Base-by-base conservation (phyloP, 2,329 filamentous ascomycete species). In the Alternaria sp. region DNA sequence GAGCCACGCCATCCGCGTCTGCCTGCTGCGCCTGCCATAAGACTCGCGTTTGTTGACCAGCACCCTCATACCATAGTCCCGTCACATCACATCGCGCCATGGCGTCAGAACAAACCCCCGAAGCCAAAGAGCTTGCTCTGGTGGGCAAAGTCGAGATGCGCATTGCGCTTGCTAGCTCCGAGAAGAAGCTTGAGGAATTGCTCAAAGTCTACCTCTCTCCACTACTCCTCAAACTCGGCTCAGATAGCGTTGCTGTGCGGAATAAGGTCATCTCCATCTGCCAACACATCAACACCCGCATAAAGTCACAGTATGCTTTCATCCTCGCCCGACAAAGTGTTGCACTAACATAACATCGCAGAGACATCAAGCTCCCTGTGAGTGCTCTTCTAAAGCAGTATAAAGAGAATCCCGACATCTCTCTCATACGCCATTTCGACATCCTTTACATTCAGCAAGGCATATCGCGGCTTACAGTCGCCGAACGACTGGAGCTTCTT, bases 401-500 rank as follows among this genome's bases (percentile, higher is more conserved):
- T 85, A 97, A 96, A 79, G 88, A 92, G 21, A 88, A 88, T 40
- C 85, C 71, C 19, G 67, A 89, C 43, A 90, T 90, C 12, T 84
- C 90, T 1, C 85, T 97, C 40, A 88, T 99, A 67, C 90, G 93
- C 67, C 92, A 97, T 76, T 91, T 97, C 71, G 94, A 98, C 80
- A 83, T 98, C 44, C 85, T 91, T 17, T 97, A 97, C 76, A 91
- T 97, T 40, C 92, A 96, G 74, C 93, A 97, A 76, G 96, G 95
- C 43, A 84, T 92, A 47, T 85, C 86, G 55, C 85, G 90, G 53
- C 79, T 92, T 19, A 83, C 85, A 3, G 78, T 85, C 11, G 78
- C 81, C 15, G 91, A 95, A 45, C 88, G 93, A 69, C 86, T 90
- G 36, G 88, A 89, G 11, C 82, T 97, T 5, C 80, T 97, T n/a